These are phyloP conservation scores for Canavalia ensiformis DNA, from an alignment of 306 rosid species.

Conservation along the genomic window DNA sequence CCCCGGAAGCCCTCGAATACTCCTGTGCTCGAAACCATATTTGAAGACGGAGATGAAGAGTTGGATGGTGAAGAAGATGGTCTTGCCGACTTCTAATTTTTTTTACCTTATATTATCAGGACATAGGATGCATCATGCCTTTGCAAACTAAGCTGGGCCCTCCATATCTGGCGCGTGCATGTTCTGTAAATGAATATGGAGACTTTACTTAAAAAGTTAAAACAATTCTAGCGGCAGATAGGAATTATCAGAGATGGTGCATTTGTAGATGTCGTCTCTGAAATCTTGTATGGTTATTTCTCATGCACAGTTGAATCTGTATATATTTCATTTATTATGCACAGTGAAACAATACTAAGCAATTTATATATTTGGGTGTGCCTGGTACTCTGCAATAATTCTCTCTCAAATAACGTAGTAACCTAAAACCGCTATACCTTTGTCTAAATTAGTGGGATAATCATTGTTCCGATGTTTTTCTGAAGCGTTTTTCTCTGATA, in stretches of 20 bases:
- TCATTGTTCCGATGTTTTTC: neutral
- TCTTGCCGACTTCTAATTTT: slow-evolving; percentile 16
- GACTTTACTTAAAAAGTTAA: slow-evolving; percentile 21
- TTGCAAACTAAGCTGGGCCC: slow-evolving; percentile 10
- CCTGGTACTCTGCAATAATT: neutral
- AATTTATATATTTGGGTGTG: slow-evolving; percentile 1
- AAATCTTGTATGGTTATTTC: neutral
- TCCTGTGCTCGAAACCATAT: slow-evolving; percentile 62
- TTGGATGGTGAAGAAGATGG: slow-evolving; percentile 38
- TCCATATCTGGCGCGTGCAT: slow-evolving; percentile 41
- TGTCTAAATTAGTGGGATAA: neutral
- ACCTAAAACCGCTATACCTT: neutral
- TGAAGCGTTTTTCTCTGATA: too few species aligned
- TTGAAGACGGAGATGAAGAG: slow-evolving; percentile 58
- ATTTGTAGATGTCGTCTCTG: slow-evolving; percentile 6
- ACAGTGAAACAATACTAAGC: slow-evolving; percentile 3
- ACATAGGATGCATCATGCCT: neutral
- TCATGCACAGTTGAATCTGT: slow-evolving; percentile 31
- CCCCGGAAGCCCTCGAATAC: slow-evolving; percentile 50
- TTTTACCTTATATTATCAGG: neutral
- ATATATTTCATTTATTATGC: neutral
- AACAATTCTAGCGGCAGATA: slow-evolving; percentile 14
- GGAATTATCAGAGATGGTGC: slow-evolving; percentile 2
- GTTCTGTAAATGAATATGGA: slow-evolving; percentile 35
- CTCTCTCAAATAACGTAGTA: neutral